A percentile compares a stretch with the other conserved stretches of the same genome.
Evolutionary conservation across 2,329 filamentous ascomycete genomes (phyloP).

Genomic region (Stromatinia cepivora): DNA sequence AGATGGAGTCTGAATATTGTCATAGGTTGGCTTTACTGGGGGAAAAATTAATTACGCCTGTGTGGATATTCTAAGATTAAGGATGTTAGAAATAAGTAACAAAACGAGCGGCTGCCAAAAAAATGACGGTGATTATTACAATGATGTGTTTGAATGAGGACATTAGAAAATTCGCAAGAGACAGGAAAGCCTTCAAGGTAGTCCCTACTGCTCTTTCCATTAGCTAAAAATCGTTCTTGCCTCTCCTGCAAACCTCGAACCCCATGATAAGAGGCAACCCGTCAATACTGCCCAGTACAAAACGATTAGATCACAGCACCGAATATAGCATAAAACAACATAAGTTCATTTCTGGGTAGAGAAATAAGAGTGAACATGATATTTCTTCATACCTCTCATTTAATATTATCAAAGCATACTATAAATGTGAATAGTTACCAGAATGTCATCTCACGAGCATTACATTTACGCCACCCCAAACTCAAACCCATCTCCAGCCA

Average conservation of each 20-base stretch:
- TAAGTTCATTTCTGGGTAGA: too few relatives aligned
- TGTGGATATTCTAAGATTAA: not conserved
- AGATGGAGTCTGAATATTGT: not conserved
- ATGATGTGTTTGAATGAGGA: not conserved
- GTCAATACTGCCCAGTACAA: too few relatives aligned
- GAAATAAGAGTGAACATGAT: too few relatives aligned
- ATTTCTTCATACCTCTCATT: too few relatives aligned
- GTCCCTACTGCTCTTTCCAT: not conserved
- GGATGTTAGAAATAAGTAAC: not conserved
- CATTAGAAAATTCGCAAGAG: fast-evolving
- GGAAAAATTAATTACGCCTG: not conserved
- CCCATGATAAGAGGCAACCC: too few relatives aligned
- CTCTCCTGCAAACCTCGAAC: not conserved
- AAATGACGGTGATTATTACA: not conserved
- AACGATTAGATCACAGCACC: too few relatives aligned
- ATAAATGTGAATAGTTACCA: too few relatives aligned
- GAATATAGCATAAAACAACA: too few relatives aligned
- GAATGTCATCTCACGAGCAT: too few relatives aligned
- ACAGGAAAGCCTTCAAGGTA: not conserved
- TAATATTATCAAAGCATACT: too few relatives aligned
- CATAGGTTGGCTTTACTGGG: not conserved
- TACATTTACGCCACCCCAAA: too few relatives aligned
- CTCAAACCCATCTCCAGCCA: too few relatives aligned
- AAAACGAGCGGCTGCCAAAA: conserved; percentile 9
- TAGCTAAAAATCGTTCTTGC: not conserved